Evolutionary conservation across 2,329 filamentous ascomycete species (phyloP), one percentile per base, ranked within the genome.

Genomic region (Botrytis galanthina): DNA sequence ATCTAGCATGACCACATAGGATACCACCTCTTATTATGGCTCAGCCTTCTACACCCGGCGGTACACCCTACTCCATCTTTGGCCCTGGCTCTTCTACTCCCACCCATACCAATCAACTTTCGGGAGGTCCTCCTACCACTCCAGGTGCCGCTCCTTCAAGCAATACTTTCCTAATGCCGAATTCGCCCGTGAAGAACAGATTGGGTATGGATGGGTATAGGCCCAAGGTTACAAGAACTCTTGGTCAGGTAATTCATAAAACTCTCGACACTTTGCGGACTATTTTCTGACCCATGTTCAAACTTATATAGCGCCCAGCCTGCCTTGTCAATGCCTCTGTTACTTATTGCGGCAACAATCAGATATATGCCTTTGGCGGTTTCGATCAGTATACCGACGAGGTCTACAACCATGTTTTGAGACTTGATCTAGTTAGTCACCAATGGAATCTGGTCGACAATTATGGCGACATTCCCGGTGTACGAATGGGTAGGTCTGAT

Each of bases 301-400:
- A n/a, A 66, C n/a, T 54, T 20, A 39, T 57, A 26, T 66, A 72
- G 70, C 90, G 95, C 77, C 96, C 96, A 54, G 95, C 96, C 51
- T 98, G 95, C 81, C 87, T 99, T 68, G 95, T 99, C 78, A 99
- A 99, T 85, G 96, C 96, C 70, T 98, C 96, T 0, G 95, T 98
- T 75, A 99, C 96, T n/a, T 98, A 97, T 82, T 97, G 96, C 80
- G 95, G 95, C 74, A 96, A 97, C 84, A 96, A 98, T 82, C 91
- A 96, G 83, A 98, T 99, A 79, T 98, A 97, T 83, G 96, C 95
- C 18, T 99, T 99, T 85, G 96, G 96, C 61, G 96, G 96, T 29
- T 99, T 99, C 80, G 96, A 99, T 81, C 95, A 98, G 83, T 98
- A 97, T 81, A 99, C 96, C 0, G 96, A 99, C 82, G 96, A 99